Evolutionary conservation across 139 green algal genomes (phyloP), one percentile per base, ranked within the genome.

Genomic region (Helicosporidium sp.): DNA sequence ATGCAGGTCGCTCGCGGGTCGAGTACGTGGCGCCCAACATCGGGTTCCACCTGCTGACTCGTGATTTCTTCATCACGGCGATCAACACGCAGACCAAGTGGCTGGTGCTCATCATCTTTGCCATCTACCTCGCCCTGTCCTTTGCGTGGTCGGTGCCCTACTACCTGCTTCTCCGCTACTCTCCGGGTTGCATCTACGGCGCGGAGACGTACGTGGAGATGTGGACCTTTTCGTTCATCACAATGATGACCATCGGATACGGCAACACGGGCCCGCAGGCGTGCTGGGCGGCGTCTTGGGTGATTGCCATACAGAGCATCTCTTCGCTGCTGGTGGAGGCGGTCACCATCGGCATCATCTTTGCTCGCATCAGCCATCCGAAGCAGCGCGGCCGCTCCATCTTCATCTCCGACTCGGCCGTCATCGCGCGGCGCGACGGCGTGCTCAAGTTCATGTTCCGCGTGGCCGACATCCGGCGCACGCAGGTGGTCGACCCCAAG

Each of bases 371-470:
- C 59, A 64, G 45, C 18, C 76, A 87, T 63, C 78, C 82, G 43
- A 83, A 85, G 61, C 67, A 85, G 43, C 68, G 81, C 20, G 72
- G 66, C 23, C 64, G 80, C 33, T 83, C 79, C 7, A 82, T 93
- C 48, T 69, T 85, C 43, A 84, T 93, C 23, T 82, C 65, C 2
- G 77, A 92, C 47, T 78, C 62, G 12, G 72, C 77, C 2, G 54
- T 72, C 25, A 78, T 93, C 5, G 64, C 70, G 0, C 62, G 79
- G 1, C 52, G 83, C 2, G 81, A 93, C 48, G 83, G 83, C 49
- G 68, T 82, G 23, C 73, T 92, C 26, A 93, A 92, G 49, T 82
- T 93, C 55, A 91, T 91, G 80, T 84, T 93, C 37, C 68, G 83
- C 2, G 51, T 93, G 5, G 79, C 70, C 10, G 83, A 93, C 72